Base-by-base conservation (phyloP, 2,329 filamentous ascomycete genomes). In the Calonectria pauciramosa region DNA sequence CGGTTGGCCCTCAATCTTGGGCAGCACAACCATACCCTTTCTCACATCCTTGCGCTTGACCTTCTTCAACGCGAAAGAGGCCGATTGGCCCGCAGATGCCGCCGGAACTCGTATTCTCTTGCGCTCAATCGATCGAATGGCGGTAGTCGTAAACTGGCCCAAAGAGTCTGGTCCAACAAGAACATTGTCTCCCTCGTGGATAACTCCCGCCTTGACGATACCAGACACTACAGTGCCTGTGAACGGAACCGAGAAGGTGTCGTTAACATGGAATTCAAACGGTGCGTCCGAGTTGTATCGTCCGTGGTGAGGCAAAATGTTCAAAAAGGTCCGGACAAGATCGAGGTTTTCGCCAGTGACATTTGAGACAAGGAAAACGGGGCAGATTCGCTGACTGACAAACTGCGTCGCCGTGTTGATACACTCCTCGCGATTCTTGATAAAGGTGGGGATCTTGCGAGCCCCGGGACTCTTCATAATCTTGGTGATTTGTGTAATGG, bases 331-430 rank as follows among this genome's bases (percentile, higher is more conserved):
- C 70, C 96, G 94, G 7, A 99, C 96, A 6, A 98, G 90, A 76
- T 98, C 95, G 59, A 99, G 90, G 75, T 95, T 95, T 85, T 97
- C 92, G 59, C 97, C 97, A 0, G 97, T 99, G 38, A 99, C 97
- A 82, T 99, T 99, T 79, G 96, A 99, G 14, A 99, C 96, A 82
- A 99, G 96, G 87, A 99, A 99, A 77, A 99, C 94, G 16, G 97
- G 97, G 82, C 96, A 99, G 82, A 99, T 98, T 51, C 97, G 92
- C 85, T 97, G 94, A 80, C 94, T 97, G 80, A 99, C 95, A 82
- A 99, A 98, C 84, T 99, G 97, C 0, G 95, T 96, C 13, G 97
- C 96, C 0, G 97, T 99, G 84, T 97, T 96, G 81, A 99, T 94
- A 80, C 96, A 98, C 78, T 98, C 95, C 83, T 98, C 95, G 73